These are phyloP conservation scores for Mycena venus DNA, from an alignment of 768 basidiomycete genomes.

Conservation along the genomic window DNA sequence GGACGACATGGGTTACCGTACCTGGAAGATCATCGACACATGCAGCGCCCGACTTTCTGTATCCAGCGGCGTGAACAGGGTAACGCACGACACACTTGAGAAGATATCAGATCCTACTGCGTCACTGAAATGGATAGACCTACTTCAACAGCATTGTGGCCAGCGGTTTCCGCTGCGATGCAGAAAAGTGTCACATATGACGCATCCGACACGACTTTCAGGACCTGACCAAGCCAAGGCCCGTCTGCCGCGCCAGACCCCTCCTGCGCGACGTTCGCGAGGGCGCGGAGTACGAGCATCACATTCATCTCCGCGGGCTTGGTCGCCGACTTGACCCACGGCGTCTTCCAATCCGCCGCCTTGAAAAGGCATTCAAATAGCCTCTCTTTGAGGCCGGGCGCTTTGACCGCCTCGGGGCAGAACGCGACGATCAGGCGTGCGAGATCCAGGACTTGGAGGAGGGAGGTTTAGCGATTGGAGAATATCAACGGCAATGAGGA, in stretches of 20 bases:
- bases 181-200: conserved; percentile 53
- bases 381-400: conserved; percentile 56
- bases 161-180: conserved; percentile 66
- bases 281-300: conserved; percentile 80
- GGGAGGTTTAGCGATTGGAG: not conserved
- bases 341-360: conserved; percentile 74
- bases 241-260: conserved; percentile 56
- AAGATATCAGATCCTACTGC: too few species aligned
- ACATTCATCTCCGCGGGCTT: conserved; percentile 90
- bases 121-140: too few species aligned
- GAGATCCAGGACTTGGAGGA: conserved; percentile 82
- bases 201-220: conserved; percentile 82
- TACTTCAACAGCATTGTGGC: conserved; percentile 93
- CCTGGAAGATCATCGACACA: conserved; percentile 61
- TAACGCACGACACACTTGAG: conserved; percentile 75
- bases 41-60: conserved; percentile 55
- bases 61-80: conserved; percentile 58
- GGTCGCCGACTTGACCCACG: conserved; percentile 66
- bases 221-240: conserved; percentile 67
- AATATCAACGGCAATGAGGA: not conserved
- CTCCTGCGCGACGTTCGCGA: conserved; percentile 86
- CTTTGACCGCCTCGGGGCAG: conserved; percentile 65
- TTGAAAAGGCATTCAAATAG: conserved; percentile 76
- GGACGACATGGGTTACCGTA: conserved; percentile 38
- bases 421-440: conserved; percentile 80